Evolutionary conservation across 1,284 basidiomycete species (phyloP).

Genomic region (Papiliotrema terrestris): DNA sequence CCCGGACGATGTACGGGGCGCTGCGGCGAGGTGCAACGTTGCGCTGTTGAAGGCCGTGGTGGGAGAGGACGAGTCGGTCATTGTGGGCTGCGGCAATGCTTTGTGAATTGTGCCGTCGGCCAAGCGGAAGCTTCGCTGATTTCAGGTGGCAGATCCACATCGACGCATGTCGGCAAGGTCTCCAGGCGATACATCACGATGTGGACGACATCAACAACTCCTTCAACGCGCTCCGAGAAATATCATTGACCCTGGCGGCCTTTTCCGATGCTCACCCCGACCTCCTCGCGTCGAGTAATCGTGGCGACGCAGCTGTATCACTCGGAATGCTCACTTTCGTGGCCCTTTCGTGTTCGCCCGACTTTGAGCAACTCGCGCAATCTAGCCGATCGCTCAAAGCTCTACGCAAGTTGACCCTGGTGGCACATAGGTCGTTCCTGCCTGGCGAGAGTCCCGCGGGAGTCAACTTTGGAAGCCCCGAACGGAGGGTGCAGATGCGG

Average conservation of each 20-base stretch:
- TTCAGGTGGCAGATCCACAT: conserved; percentile 34
- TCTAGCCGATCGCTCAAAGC: conserved; percentile 22
- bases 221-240: conserved; percentile 26
- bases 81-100: background rate
- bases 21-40: background rate
- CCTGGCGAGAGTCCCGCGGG: conserved; percentile 1
- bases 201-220: conserved; percentile 27
- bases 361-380: conserved; percentile 33
- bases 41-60: background rate
- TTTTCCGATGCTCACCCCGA: conserved; percentile 14
- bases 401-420: conserved; percentile 22
- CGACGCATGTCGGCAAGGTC: conserved; percentile 33
- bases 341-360: conserved; percentile 22
- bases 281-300: conserved; percentile 20
- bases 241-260: conserved; percentile 15
- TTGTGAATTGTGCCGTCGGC: background rate
- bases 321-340: conserved; percentile 25
- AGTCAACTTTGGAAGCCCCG: conserved; percentile 2
- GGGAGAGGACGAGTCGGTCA: background rate
- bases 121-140: background rate
- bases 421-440: conserved; percentile 15
- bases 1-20: background rate
- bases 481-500: background rate
- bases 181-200: conserved; percentile 37
- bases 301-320: conserved; percentile 24